A percentile compares a stretch with the other conserved stretches of the same genome.
phyloP scores from a whole-genome alignment of 306 rosid species.

The Hippophae tibetana region DNA sequence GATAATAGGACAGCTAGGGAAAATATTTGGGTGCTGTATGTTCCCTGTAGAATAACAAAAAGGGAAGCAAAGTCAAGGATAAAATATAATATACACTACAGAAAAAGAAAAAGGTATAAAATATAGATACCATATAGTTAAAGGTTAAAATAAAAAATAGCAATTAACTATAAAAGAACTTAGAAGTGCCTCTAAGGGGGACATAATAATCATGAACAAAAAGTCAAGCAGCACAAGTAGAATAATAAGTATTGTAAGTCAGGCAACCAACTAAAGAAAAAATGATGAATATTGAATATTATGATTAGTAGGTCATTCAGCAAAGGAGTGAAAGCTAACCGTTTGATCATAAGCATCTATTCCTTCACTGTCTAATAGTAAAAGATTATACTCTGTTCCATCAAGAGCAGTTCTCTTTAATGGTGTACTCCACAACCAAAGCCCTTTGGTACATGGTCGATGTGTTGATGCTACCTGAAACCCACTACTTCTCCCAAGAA shows the following conservation, averaged over 20 bases:
- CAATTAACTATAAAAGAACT: too few relatives aligned
- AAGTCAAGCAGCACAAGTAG: too few relatives aligned
- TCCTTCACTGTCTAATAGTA: slow-evolving; percentile 52
- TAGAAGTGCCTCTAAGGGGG: too few relatives aligned
- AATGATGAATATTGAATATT: neutral
- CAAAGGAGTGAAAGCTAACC: slow-evolving; percentile 20
- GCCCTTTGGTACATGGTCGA: slow-evolving; percentile 46
- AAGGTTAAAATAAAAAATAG: too few relatives aligned
- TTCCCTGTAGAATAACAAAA: slow-evolving; percentile 27
- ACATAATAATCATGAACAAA: too few relatives aligned
- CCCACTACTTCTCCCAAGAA: slow-evolving; percentile 39
- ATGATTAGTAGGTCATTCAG: neutral
- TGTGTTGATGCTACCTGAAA: slow-evolving; percentile 49
- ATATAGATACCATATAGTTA: neutral
- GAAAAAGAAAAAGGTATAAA: neutral
- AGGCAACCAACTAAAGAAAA: neutral
- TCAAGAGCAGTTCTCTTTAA: slow-evolving; percentile 46
- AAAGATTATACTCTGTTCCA: slow-evolving; percentile 47
- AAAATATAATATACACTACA: too few relatives aligned
- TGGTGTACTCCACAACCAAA: slow-evolving; percentile 55
- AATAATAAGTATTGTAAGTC: too few relatives aligned
- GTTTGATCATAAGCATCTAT: slow-evolving; percentile 54
- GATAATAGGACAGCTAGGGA: slow-evolving; percentile 51
- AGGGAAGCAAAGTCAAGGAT: too few relatives aligned
- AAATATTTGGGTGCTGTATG: slow-evolving; percentile 54